These are phyloP conservation scores for Aureobasidium zeae DNA, from an alignment of 2,329 filamentous ascomycete genomes.

Conservation along the genomic window DNA sequence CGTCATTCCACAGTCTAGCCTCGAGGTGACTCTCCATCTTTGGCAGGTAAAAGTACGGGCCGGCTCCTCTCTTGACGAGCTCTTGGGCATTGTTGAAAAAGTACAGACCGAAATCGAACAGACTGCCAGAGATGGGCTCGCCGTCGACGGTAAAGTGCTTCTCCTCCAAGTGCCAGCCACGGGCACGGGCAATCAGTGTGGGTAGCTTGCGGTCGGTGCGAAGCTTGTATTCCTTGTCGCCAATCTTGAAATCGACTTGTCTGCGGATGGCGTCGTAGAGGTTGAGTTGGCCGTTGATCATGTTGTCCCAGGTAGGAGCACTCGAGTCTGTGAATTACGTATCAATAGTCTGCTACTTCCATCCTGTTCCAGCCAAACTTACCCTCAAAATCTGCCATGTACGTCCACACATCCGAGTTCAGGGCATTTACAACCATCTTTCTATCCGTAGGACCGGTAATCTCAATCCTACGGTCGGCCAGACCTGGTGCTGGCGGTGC, in stretches of 20 bases:
- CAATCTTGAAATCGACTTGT: conserved; percentile 93
- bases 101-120: conserved; percentile 98
- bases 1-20: conserved; percentile 96
- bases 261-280: conserved; percentile 90
- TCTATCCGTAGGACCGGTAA: conserved; percentile 90
- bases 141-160: conserved; percentile 96
- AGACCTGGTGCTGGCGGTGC: conserved; percentile 85
- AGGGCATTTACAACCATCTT: conserved; percentile 99
- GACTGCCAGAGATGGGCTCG: conserved; percentile 80
- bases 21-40: conserved; percentile 98
- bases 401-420: conserved; percentile 94
- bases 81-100: conserved; percentile 98
- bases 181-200: conserved; percentile 85
- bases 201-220: conserved; percentile 79
- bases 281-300: conserved; percentile 97
- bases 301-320: conserved; percentile 97
- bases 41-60: conserved; percentile 95
- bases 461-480: conserved; percentile 89
- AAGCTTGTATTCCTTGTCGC: conserved; percentile 93
- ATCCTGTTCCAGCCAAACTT: conserved; percentile 31
- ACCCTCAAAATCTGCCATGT: conserved; percentile 99
- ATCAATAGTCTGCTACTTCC: conserved; percentile 1
- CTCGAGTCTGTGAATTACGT: conserved; percentile 61
- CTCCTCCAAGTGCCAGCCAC: conserved; percentile 97
- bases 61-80: conserved; percentile 70